Base-by-base conservation (phyloP, 495 filamentous ascomycete species). In the Penicillium waksmanii region DNA sequence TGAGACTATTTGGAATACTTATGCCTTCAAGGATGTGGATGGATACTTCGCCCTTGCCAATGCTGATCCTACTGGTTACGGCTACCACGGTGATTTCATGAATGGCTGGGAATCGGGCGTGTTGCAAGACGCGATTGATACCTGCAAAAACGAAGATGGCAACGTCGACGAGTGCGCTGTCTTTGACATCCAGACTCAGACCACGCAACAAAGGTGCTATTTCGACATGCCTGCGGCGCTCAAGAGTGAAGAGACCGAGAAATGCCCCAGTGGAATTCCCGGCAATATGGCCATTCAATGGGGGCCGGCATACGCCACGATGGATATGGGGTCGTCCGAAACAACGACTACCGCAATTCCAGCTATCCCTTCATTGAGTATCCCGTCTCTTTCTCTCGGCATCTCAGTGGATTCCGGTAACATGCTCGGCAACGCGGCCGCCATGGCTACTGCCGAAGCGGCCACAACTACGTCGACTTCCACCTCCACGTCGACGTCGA, bases 51-150 rank as follows among this genome's bases (percentile, higher is more conserved):
- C 93, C n/a, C 74, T 96, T 40, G 79, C 91, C 13, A 92, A 93
- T 62, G 93, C 92, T 56, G 94, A 98, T 65, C 84, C 85, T 18
- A 87, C 87, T 56, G 92, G 92, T 42, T 93, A 79, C 56, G 91
- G 90, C 17, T 92, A 92, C 64, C 92, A 96, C 63, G 92, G 83
- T 31, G 92, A 96, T 67, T 96, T 96, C 74, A 89, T 96, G 64
- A 84, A 78, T 48, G 92, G 89, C 38, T 96, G 92, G 92, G 84
- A 93, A 21, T 66, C 69, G 5, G 74, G 72, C 23, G 56, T 76
- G 47, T 68, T 80, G n/a, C 69, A 78, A 46, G 13, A 77, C 35
- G 79, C 78, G 25, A 66, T 79, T n/a, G 58, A 80, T 13, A 65
- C 68, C 34, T 84, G 82, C 73, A 83, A 80, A 12, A 82, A 80